Evolutionary conservation across 75 land plant species (phyloP), one percentile per base, ranked within the genome.

Genomic region (Chamaecyparis obtusa): DNA sequence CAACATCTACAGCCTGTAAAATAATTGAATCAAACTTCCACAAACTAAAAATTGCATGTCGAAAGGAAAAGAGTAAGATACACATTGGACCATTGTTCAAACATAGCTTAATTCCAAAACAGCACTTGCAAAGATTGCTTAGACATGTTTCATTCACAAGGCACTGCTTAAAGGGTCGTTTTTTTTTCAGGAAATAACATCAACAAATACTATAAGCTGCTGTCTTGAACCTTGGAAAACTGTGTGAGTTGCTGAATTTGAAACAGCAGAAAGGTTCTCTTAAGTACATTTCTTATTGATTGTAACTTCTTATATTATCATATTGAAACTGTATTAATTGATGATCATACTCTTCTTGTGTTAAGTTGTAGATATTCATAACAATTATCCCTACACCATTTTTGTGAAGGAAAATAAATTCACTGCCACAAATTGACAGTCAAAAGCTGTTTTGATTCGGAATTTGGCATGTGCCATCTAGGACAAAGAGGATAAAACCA

Each of bases 1-100:
- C 91, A 51, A 96, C 89, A 85, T 94, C 93, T 44, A 81, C 83
- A 81, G 83, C 83, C 83, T 81, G n/a, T 24, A 81, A 80, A 80
- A 80, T 24, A 80, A 37, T 43, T 24, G 39, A 80, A 80, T 80
- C 32, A 44, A 48, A 80, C 49, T 19, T 80, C 48, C 10, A 71
- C 35, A 30, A 71, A 80, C 48, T 41, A 80, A 80, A 80, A 27
- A 80, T 80, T 24, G n/a, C 83, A 43, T 80, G 48, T 43, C 1
- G 46, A 81, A n/a, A 46, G 49, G 46, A 81, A 27, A 46, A 46
- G n/a, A 81, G 55, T 51, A 51, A 41, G 7, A 44, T 46, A 24
- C 32, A 44, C 83, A 78, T 78, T 32, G 24, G 27, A n/a, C 49
- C 49, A 80, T 80, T 9, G 51, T 49, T 49, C 51, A 9, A 10